Evolutionary conservation across 2,329 filamentous ascomycete species (phyloP), one percentile per base, ranked within the genome.

Genomic region (Monosporascus sp.): DNA sequence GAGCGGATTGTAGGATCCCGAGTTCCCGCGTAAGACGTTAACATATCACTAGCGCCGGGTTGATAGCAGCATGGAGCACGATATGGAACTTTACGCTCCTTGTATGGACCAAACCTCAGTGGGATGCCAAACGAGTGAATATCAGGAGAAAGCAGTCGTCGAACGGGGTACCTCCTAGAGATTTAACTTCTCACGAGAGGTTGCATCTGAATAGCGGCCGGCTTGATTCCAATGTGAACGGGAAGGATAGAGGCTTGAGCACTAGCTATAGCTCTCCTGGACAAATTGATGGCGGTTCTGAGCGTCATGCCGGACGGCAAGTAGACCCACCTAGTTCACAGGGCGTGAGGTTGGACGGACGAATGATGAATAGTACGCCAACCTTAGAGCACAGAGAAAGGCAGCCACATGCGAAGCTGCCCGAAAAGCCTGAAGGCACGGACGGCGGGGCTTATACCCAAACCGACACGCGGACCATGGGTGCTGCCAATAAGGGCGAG

Each of bases 101-200:
- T 24, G 65, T 85, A 2, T 81, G 79, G 69, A 78, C 73, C 46
- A 68, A 72, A 19, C 80, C 82, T 3, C 83, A 86, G 64, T 78
- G 77, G 63, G 78, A 82, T 20, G 77, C 77, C 0, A 80, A 76
- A 56, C 75, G 82, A 57, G 73, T 79, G 0, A 66, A 77, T 51
- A 74, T 71, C 35, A 54, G 55, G 51, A 67, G 59, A 60, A 63
- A 57, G 17, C 8, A 37, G 22, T 19, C 9, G 17, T 19, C 19
- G 37, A 35, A 49, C 20, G 45, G 50, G 47, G 24, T 37, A 24
- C 48, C 45, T 11, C 38, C 31, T 17, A 27, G 31, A 35, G n/a
- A 35, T 19, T 22, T 37, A 44, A 9, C 2, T 9, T 24, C 40
- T 9, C 40, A 20, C 6, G 19, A 24, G 17, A 43, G 17, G 11